Evolutionary conservation across 2,329 filamentous ascomycete genomes (phyloP).

Genomic region (Colletotrichum gigasporum): DNA sequence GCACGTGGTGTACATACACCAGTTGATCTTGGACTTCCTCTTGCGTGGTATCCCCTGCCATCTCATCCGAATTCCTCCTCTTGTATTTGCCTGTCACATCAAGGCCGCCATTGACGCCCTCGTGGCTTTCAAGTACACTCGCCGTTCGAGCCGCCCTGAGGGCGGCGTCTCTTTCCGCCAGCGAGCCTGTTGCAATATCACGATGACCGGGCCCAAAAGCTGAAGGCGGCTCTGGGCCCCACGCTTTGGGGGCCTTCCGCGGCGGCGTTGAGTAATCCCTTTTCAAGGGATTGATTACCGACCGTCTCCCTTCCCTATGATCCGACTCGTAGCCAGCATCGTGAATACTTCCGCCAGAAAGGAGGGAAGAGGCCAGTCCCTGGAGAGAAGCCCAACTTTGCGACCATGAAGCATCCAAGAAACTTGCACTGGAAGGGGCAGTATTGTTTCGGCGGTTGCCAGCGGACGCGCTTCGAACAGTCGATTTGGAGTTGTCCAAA

Average conservation of each 20-base stretch:
- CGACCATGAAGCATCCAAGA: slow-evolving; percentile 61
- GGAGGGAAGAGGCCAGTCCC: slow-evolving; percentile 59
- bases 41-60: slow-evolving; percentile 44
- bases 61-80: slow-evolving; percentile 74
- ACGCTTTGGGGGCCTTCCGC: slow-evolving; percentile 44
- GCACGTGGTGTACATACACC: slow-evolving; percentile 90
- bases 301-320: slow-evolving; percentile 21
- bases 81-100: slow-evolving; percentile 68
- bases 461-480: not conserved
- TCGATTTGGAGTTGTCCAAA: not conserved
- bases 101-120: slow-evolving; percentile 66
- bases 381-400: slow-evolving; percentile 66
- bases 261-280: slow-evolving; percentile 27
- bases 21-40: slow-evolving; percentile 78
- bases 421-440: slow-evolving; percentile 48
- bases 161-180: slow-evolving; percentile 62
- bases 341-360: slow-evolving; percentile 45
- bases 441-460: slow-evolving; percentile 32
- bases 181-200: slow-evolving; percentile 64
- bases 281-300: slow-evolving; percentile 17
- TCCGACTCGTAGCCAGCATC: slow-evolving; percentile 30
- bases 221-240: slow-evolving; percentile 61
- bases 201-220: slow-evolving; percentile 48
- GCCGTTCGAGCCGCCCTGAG: slow-evolving; percentile 66
- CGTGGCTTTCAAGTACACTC: slow-evolving; percentile 69